phyloP scores from a whole-genome alignment of 257 asterid species.

The Jaltomata sinuosa region DNA sequence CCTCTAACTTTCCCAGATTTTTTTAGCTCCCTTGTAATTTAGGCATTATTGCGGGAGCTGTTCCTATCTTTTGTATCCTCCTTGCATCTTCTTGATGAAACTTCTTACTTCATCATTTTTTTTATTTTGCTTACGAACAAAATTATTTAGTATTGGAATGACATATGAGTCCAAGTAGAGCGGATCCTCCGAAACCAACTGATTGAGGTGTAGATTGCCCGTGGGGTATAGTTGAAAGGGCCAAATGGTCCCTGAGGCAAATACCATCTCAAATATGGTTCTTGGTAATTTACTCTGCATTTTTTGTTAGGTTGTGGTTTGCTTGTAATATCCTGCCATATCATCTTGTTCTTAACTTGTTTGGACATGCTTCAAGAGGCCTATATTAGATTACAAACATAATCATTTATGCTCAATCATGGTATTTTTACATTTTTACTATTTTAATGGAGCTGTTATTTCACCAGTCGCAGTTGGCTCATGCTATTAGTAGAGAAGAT shows the following conservation, averaged over 20 bases:
- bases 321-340: not conserved
- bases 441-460: not conserved
- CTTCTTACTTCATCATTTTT: not conserved
- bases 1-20: not conserved
- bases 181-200: not conserved
- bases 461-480: slow-evolving; percentile 62
- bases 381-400: not conserved
- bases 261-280: not conserved
- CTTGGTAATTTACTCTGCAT: not conserved
- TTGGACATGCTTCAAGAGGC: not conserved
- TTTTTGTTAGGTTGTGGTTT: not conserved
- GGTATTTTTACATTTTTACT: not conserved
- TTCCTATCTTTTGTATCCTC: not conserved
- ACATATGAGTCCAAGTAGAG: not conserved
- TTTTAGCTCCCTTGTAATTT: not conserved
- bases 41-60: not conserved
- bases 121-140: not conserved
- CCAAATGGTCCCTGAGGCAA: not conserved
- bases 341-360: not conserved
- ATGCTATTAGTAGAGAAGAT: slow-evolving; percentile 66
- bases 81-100: not conserved
- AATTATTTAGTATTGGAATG: not conserved
- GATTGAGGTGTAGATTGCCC: not conserved
- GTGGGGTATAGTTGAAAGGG: not conserved
- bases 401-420: not conserved